Percentiles rank a stretch among this genome's conserved stretches.
Evolutionary conservation across 371 early-diverging fungal genomes (phyloP).

Genomic region (Rhizopus arrhizus): DNA sequence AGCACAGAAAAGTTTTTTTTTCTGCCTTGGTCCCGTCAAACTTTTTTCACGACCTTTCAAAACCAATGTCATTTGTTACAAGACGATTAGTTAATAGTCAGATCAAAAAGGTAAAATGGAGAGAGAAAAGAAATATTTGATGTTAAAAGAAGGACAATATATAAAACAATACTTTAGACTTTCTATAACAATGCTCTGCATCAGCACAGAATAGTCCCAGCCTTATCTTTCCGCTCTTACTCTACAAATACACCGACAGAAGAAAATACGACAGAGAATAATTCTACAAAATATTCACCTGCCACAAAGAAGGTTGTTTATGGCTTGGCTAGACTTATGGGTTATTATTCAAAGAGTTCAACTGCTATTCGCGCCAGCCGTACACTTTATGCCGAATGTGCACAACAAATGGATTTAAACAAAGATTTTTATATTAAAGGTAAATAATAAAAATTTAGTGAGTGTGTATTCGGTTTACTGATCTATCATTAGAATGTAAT

Average conservation of each 20-base stretch:
- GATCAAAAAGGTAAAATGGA: neutral
- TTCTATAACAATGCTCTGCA: neutral
- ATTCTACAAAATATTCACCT: constrained; percentile 33
- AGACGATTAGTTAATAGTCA: constrained; percentile 3
- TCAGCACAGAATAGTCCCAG: neutral
- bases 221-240: neutral
- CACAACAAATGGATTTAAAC: constrained; percentile 53
- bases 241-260: neutral
- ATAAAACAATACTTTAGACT: neutral
- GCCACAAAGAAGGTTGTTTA: constrained; percentile 48
- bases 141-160: neutral
- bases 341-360: constrained; percentile 58
- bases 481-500: constrained; percentile 54
- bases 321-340: constrained; percentile 55
- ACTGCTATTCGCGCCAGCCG: constrained; percentile 62
- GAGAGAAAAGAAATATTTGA: neutral
- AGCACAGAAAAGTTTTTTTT: constrained; percentile 1
- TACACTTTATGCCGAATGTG: constrained; percentile 55
- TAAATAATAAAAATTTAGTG: constrained; percentile 17
- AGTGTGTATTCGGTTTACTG: neutral
- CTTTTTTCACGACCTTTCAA: neutral
- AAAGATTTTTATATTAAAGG: constrained; percentile 61
- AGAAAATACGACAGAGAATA: neutral
- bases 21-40: neutral
- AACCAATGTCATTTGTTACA: neutral